These are phyloP conservation scores for Nannochloropsis gaditana DNA, from an alignment of 108 stramenopile species.

Conservation along the genomic window DNA sequence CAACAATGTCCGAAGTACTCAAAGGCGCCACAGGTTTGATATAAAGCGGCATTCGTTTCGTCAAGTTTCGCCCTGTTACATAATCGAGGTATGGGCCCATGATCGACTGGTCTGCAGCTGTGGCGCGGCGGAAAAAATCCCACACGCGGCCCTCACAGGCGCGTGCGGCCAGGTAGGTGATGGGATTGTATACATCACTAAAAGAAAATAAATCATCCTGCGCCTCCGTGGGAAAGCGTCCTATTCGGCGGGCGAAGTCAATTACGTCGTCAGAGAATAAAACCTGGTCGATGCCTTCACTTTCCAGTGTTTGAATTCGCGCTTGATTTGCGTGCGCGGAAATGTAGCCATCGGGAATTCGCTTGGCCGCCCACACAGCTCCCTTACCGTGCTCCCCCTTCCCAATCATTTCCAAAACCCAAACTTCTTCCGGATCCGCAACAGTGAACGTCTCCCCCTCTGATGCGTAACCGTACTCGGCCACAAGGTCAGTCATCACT, in stretches of 20 bases:
- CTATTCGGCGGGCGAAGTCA: constrained; percentile 60
- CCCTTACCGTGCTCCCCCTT: constrained; percentile 57
- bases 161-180: constrained; percentile 57
- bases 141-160: constrained; percentile 66
- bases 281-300: constrained; percentile 54
- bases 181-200: constrained; percentile 63
- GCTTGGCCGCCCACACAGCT: constrained; percentile 66
- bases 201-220: constrained; percentile 52
- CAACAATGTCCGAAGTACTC: constrained; percentile 53
- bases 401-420: constrained; percentile 72
- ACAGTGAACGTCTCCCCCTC: constrained; percentile 65
- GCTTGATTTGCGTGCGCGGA: constrained; percentile 70
- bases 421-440: constrained; percentile 63
- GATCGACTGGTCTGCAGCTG: constrained; percentile 26
- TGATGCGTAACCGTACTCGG: constrained; percentile 61
- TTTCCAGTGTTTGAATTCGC: constrained; percentile 56
- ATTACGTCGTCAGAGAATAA: constrained; percentile 60
- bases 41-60: constrained; percentile 64
- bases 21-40: constrained; percentile 58
- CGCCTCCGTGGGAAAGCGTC: constrained; percentile 46
- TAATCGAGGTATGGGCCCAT: constrained; percentile 57
- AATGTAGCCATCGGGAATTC: constrained; percentile 59
- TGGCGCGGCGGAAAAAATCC: constrained; percentile 54
- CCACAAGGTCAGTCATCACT: constrained; percentile 59
- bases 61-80: constrained; percentile 57